A percentile compares a stretch with the other conserved stretches of the same genome.
Evolutionary conservation across 176 grass and related monocot genomes (phyloP).

Genomic region (Zizania latifolia): DNA sequence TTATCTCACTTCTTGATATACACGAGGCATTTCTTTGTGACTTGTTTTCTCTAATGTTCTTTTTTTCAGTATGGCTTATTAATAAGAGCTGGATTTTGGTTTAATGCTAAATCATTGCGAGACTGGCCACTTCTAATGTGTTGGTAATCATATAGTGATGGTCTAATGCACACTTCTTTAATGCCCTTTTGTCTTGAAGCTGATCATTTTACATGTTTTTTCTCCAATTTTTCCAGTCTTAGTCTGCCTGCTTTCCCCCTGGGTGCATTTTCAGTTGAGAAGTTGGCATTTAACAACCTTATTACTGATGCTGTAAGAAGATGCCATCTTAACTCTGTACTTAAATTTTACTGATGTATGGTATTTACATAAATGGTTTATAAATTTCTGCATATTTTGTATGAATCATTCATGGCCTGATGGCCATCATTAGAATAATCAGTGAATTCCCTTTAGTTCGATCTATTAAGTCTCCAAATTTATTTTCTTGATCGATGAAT

Average conservation of each 20-base stretch:
- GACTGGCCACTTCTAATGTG: slow-evolving; percentile 98
- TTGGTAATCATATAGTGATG: slow-evolving; percentile 55
- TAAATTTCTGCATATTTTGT: not conserved
- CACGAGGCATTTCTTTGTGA: not conserved
- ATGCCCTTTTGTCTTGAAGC: not conserved
- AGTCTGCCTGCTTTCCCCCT: slow-evolving; percentile 63
- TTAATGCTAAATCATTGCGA: slow-evolving; percentile 68
- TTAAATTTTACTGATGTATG: not conserved
- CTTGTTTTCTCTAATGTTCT: slow-evolving; percentile 7
- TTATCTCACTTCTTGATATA: not conserved
- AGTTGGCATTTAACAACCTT: slow-evolving; percentile 55
- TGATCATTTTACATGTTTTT: not conserved
- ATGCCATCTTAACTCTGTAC: slow-evolving; percentile 15
- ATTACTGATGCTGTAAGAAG: slow-evolving; percentile 75
- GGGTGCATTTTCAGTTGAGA: slow-evolving; percentile 72
- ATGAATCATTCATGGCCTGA: not conserved
- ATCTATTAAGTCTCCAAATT: not conserved
- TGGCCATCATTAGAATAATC: not conserved
- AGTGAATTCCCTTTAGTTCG: not conserved
- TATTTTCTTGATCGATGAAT: not conserved
- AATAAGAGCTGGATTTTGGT: slow-evolving; percentile 97
- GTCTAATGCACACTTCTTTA: not conserved
- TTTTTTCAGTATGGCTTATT: slow-evolving; percentile 83
- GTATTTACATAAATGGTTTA: not conserved
- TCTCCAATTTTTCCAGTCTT: slow-evolving; percentile 44